phyloP scores from a whole-genome alignment of 495 filamentous ascomycete species.

The Trichoderma reesei region DNA sequence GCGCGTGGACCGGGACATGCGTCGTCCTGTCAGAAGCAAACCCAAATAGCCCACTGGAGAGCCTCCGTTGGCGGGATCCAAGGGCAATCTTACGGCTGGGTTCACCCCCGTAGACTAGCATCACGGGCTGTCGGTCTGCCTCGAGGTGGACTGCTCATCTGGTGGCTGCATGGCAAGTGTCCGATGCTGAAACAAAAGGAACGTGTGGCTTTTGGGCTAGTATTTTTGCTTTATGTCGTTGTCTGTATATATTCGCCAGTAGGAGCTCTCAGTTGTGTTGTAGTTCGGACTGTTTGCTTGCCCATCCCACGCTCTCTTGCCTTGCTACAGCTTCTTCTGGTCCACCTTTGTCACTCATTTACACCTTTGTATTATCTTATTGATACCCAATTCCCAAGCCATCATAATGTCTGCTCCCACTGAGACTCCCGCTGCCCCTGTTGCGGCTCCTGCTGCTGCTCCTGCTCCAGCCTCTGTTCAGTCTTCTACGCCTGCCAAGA shows the following conservation, averaged over 20 bases:
- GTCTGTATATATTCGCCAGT: neutral
- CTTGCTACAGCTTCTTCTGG: neutral
- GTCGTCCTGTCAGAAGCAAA: neutral
- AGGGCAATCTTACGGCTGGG: neutral
- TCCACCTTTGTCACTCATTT: constrained; percentile 3
- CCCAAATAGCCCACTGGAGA: neutral
- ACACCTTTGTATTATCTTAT: neutral
- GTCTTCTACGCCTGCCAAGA: constrained; percentile 14
- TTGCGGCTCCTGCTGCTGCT: neutral
- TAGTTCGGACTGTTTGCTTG: neutral
- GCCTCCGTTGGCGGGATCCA: neutral
- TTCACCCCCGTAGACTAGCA: neutral
- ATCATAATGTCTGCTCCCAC: neutral
- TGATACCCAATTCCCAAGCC: neutral
- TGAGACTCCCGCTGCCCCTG: neutral
- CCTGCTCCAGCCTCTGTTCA: neutral
- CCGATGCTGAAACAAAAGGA: neutral
- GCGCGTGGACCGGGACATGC: neutral
- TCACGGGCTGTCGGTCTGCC: neutral
- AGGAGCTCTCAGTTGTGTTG: neutral
- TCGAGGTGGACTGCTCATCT: neutral
- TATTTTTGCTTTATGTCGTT: neutral
- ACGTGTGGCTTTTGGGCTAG: neutral
- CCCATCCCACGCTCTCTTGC: neutral
- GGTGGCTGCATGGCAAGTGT: no score